Percentiles rank a stretch among this genome's conserved stretches.
phyloP scores from a whole-genome alignment of 2,329 filamentous ascomycete species.

The Zymoseptoria pseudotritici region DNA sequence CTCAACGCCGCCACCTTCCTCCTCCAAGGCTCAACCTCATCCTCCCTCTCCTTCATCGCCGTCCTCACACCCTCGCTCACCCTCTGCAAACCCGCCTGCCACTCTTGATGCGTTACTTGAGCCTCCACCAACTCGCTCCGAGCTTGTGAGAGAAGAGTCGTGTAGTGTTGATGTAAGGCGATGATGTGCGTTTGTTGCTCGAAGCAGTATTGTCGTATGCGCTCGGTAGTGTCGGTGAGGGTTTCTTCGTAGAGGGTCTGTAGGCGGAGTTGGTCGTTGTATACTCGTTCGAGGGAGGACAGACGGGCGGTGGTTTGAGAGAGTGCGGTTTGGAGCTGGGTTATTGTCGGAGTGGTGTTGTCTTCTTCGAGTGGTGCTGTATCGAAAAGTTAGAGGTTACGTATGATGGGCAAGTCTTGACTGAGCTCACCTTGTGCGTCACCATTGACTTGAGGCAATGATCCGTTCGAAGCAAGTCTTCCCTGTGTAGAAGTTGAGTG shows the following conservation, averaged over 20 bases:
- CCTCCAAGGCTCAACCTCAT: slow-evolving; percentile 31
- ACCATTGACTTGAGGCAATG: slow-evolving; percentile 16
- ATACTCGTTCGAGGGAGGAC: slow-evolving; percentile 21
- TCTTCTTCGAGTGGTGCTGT: neutral
- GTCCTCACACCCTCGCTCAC: slow-evolving; percentile 37
- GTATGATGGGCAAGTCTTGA: neutral
- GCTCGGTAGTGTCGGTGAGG: slow-evolving; percentile 24
- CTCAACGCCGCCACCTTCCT: slow-evolving; percentile 36
- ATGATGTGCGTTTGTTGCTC: slow-evolving; percentile 38
- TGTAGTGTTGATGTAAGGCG: slow-evolving; percentile 43
- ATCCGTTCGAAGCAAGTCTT: slow-evolving; percentile 17
- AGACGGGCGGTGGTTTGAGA: slow-evolving; percentile 21
- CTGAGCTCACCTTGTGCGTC: slow-evolving; percentile 13
- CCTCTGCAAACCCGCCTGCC: slow-evolving; percentile 40
- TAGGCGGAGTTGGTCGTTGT: slow-evolving; percentile 21
- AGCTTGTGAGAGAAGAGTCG: slow-evolving; percentile 36
- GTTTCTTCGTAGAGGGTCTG: slow-evolving; percentile 36
- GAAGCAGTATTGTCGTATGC: slow-evolving; percentile 30
- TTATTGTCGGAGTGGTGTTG: slow-evolving; percentile 19
- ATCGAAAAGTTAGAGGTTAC: neutral
- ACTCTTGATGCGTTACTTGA: slow-evolving; percentile 41
- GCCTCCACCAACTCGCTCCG: slow-evolving; percentile 39
- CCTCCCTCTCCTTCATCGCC: slow-evolving; percentile 34
- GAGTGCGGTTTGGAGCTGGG: slow-evolving; percentile 23
- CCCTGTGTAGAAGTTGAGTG: slow-evolving; percentile 6